A percentile compares a stretch with the other conserved stretches of the same genome.
Evolutionary conservation across 2,329 filamentous ascomycete genomes (phyloP).

Genomic region (Fusarium heterosporum): DNA sequence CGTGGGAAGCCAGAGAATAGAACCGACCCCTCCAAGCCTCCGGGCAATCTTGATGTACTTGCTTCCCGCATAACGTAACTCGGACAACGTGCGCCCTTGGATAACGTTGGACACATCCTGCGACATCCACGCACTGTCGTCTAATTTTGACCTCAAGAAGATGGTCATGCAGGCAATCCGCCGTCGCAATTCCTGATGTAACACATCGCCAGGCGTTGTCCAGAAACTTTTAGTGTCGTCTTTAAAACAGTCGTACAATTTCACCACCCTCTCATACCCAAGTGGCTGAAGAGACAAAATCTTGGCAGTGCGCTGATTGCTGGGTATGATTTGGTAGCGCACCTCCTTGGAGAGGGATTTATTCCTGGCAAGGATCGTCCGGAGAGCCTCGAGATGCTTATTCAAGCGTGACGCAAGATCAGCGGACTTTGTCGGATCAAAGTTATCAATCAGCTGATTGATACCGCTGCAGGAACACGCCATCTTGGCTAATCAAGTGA

Average conservation of each 20-base stretch:
- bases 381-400: slow-evolving; percentile 45
- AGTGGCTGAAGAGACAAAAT: slow-evolving; percentile 41
- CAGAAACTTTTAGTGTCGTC: slow-evolving; percentile 45
- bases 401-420: slow-evolving; percentile 44
- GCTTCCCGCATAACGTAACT: slow-evolving; percentile 49
- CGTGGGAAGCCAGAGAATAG: slow-evolving; percentile 50
- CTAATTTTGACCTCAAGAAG: slow-evolving; percentile 48
- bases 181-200: slow-evolving; percentile 45
- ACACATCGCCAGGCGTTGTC: slow-evolving; percentile 16
- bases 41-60: slow-evolving; percentile 53
- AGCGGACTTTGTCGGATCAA: slow-evolving; percentile 40
- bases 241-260: slow-evolving; percentile 22
- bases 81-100: slow-evolving; percentile 40
- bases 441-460: slow-evolving; percentile 36
- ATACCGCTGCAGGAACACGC: slow-evolving; percentile 45
- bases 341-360: slow-evolving; percentile 47
- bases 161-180: slow-evolving; percentile 48
- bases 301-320: slow-evolving; percentile 50
- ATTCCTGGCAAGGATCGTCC: slow-evolving; percentile 45
- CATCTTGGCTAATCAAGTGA: slow-evolving; percentile 1
- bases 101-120: slow-evolving; percentile 37
- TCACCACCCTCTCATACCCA: slow-evolving; percentile 26
- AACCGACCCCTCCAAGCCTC: slow-evolving; percentile 47
- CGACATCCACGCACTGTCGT: slow-evolving; percentile 36
- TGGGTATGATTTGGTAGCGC: slow-evolving; percentile 48